Conservation (phyloP, 2,329 filamentous ascomycete genomes). For the Leptodontidium sp. region DNA sequence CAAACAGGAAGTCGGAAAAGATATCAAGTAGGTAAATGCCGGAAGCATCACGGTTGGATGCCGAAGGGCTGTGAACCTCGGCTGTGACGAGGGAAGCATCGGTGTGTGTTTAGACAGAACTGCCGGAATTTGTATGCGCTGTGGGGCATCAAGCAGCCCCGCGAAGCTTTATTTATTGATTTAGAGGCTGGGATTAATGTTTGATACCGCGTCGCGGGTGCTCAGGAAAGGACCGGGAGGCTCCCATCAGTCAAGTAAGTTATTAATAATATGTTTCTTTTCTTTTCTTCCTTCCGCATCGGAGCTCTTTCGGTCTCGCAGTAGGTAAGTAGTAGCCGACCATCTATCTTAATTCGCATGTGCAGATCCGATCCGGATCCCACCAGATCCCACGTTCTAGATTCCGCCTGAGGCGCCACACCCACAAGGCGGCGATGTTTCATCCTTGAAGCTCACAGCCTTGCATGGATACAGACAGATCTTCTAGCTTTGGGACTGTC, state of each 20-base stretch:
- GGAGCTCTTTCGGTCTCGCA: too few species aligned
- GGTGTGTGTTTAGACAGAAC: not conserved
- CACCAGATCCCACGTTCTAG: not conserved
- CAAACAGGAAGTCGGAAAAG: not conserved
- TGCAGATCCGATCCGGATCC: not conserved
- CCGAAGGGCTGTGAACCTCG: constrained; percentile 17
- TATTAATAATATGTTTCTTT: too few species aligned
- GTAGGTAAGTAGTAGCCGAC: too few species aligned
- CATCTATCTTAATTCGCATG: not conserved
- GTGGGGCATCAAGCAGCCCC: not conserved
- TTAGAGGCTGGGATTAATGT: not conserved
- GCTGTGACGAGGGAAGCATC: constrained; percentile 12
- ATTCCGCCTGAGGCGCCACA: not conserved
- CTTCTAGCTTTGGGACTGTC: not conserved
- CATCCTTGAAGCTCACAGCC: constrained; percentile 13
- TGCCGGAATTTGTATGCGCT: not conserved
- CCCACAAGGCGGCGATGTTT: constrained; percentile 1
- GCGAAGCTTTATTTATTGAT: not conserved
- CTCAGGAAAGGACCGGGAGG: too few species aligned
- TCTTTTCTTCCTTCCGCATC: too few species aligned
- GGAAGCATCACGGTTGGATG: constrained; percentile 13
- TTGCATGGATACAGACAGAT: not conserved
- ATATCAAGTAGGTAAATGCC: not conserved
- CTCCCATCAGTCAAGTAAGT: too few species aligned
- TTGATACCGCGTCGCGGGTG: too few species aligned